Evolutionary conservation across 495 filamentous ascomycete species (phyloP).

Genomic region (Stereocaulon alpinum): DNA sequence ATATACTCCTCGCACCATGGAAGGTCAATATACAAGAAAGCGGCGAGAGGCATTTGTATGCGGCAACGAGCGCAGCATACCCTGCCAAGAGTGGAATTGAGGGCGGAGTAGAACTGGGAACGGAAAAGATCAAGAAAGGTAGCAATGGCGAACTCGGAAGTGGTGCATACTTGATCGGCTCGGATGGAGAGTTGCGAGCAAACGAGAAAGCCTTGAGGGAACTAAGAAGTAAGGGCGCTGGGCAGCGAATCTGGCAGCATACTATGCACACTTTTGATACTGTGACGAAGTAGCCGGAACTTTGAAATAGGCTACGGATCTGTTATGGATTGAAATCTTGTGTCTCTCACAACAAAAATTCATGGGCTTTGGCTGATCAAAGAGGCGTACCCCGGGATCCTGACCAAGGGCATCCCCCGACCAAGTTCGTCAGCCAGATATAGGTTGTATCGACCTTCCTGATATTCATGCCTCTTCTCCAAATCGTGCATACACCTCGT

Average conservation of each 20-base stretch:
- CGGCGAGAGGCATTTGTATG: conserved; percentile 36
- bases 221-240: conserved; percentile 26
- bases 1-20: conserved; percentile 21
- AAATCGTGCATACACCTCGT: too few species aligned
- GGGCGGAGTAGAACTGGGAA: conserved; percentile 5
- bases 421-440: too few species aligned
- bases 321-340: background rate
- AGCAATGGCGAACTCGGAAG: conserved; percentile 26
- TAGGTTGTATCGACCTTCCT: too few species aligned
- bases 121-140: conserved; percentile 21
- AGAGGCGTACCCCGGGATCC: too few species aligned
- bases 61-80: conserved; percentile 33
- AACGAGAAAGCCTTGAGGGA: conserved; percentile 24
- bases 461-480: too few species aligned
- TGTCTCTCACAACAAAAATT: background rate
- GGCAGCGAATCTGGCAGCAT: conserved; percentile 30
- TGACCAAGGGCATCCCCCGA: too few species aligned
- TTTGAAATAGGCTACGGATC: background rate
- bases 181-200: conserved; percentile 25
- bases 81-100: conserved; percentile 20
- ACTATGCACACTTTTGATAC: conserved; percentile 28
- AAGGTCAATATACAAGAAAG: conserved; percentile 31
- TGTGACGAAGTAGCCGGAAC: conserved; percentile 10
- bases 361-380: too few species aligned
- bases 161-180: conserved; percentile 32